Base-by-base conservation (phyloP, 2,329 filamentous ascomycete species). In the Magnaporthiopsis rhizophila region DNA sequence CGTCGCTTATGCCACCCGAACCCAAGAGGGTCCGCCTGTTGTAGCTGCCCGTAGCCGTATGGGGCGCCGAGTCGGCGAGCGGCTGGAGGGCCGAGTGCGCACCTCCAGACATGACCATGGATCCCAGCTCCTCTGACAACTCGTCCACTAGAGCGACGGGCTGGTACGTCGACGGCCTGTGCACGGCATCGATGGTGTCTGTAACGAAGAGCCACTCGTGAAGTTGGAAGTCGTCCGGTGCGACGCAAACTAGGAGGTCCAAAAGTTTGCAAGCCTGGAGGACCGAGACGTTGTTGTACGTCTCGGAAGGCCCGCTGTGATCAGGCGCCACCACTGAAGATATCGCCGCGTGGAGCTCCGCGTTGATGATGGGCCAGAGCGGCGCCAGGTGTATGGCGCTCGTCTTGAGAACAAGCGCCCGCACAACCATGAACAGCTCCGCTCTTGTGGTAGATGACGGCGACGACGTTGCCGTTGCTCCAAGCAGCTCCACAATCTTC, bases 171-270 rank as follows among this genome's bases (percentile, higher is more conserved):
- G 86, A 78, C 0, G 91, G 88, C 15, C 90, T 87, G 76, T 99
- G 96, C 45, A 99, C 90, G 1, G 95, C 93, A 71, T 99, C 95
- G 68, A 97, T 93, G 18, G 94, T 98, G 75, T 99, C 95, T 1
- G 92, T 96, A 64, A 99, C 88, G 75, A 97, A 99, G 4, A 98
- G 85, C 95, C 95, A 99, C 79, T 97, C 92, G 71, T 96, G 89
- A n/a, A 98, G 84, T 75, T 98, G 95, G 77, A 98, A 99, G 74
- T 99, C 95, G 69, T 99, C 95, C 0, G 93, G 94, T 5, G 90
- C 89, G 9, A 93, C 81, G 58, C 92, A 88, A 18, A 98, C 84
- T n/a, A 99, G 81, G 26, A 92, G 81, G 72, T 99, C 95, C 3
- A 99, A 83, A 3, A 99, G 83, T 73, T 98, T 99, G 78, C 93